phyloP scores from a whole-genome alignment of 2,329 filamentous ascomycete genomes.

The Ceratocystis variospora region DNA sequence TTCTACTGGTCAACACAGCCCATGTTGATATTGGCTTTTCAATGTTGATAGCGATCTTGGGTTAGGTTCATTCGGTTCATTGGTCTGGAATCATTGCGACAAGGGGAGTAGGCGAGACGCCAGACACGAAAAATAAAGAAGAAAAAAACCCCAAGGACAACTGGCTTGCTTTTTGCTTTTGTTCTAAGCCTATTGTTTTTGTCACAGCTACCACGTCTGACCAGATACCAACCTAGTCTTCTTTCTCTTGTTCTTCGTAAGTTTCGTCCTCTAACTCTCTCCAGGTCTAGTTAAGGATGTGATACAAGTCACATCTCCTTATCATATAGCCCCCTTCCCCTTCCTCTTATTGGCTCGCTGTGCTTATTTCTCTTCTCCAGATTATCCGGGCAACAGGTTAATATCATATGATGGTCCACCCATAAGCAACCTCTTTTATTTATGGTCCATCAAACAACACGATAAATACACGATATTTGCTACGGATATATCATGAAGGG shows the following conservation, averaged over 20 bases:
- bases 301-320: not conserved
- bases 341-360: not conserved
- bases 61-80: not conserved
- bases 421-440: not conserved
- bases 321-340: not conserved
- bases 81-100: not conserved
- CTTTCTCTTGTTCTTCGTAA: too few species aligned
- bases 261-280: not conserved
- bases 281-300: not conserved
- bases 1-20: not conserved
- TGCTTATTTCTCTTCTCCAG: not conserved
- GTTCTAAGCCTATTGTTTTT: not conserved
- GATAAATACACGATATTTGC: not conserved
- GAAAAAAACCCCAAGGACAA: not conserved
- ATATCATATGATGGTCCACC: not conserved
- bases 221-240: too few species aligned
- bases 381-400: conserved; percentile 3
- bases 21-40: not conserved
- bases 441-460: not conserved
- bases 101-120: not conserved
- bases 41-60: too few species aligned
- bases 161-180: not conserved
- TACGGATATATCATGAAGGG: too few species aligned
- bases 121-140: not conserved
- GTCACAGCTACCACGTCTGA: too few species aligned